Base-by-base conservation (phyloP, 352 stramenopile genomes). In the Elongisporangium anandrum region DNA sequence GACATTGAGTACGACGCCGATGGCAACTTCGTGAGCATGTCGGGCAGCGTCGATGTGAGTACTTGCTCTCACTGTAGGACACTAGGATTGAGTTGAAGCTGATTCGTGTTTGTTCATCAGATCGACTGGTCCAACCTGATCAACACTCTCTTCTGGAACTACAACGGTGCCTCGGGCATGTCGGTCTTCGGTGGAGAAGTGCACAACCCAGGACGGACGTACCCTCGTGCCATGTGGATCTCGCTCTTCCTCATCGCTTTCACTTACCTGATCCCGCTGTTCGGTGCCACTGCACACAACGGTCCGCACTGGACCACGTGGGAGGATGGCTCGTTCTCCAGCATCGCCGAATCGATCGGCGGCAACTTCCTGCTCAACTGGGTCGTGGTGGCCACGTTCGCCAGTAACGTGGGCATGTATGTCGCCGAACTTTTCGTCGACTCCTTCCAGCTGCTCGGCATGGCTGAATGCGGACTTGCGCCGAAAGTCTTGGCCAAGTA, bases 111-210 rank as follows among this genome's bases (percentile, higher is more conserved):
- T 20, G 24, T 9, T 45, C 23, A 63, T 38, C 41, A 75, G 55
- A 83, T 84, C 59, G 60, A 96, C 22, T 98, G 88, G 87, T 74
- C 85, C 15, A 72, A 79, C 20, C 92, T 94, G 48, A 70, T 98
- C 26, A 98, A 98, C 66, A 97, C 96, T 59, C 73, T 98, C 20
- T 98, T 97, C 70, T 98, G 95, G 94, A 98, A 98, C 75, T 88
- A 96, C 48, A 98, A 97, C 65, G 92, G 86, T n/a, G 97, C 92
- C 54, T 90, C 97, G 52, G 72, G 65, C 47, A 92, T 90, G 21
- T 94, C 87, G 10, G 82, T 81, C 0, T 98, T 97, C 61, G 89
- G 88, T 10, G 90, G 74, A 22, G 93, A 98, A 65, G 85, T 98
- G n/a, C 59, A 81, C 7, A 84, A 92, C 65, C 89, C 90, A 0